Evolutionary conservation across 495 filamentous ascomycete genomes (phyloP), one percentile per base, ranked within the genome.

Genomic region (Podospora conica): DNA sequence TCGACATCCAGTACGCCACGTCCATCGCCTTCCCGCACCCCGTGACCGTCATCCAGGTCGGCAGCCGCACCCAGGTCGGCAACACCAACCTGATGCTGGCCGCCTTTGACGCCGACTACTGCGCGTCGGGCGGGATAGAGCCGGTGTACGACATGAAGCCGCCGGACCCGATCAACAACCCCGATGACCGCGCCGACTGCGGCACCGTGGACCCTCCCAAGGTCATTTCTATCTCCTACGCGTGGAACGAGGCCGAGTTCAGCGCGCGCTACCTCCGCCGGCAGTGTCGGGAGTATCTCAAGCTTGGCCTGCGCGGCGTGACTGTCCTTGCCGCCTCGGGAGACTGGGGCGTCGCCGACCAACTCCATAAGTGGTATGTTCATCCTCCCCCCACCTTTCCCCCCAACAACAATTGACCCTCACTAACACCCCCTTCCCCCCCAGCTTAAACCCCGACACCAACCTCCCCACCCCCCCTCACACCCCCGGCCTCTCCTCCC

Each of bases 301-400:
- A 90, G 77, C 85, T 90, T 8, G 87, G 82, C 3, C 77, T 90
- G 23, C 83, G 84, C 64, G 88, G 88, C 11, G 79, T 87, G 9
- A 84, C 85, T 0, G 76, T 89, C 21, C 68, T 91, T 48, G 84
- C 85, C 66, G 83, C 87, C 0, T 86, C 82, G 0, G 86, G 87
- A 9, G 86, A 89, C 74, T 79, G 77, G 28, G 86, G 87, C 29
- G 86, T 88, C 3, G 83, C 75, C 1, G 81, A 80, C 20, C 77
- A 78, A 63, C 69, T 76, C 15, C 75, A 73, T 9, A 73, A 79
- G 25, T 55, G 65, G 6, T 22, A 53, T 69, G 5, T 72, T 65
- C 53, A 3, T 31, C 68, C 9, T 29, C 60, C 2, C 69, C 72
- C 40, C 69, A 72, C 9, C 74, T 67, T 56, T 55, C 64, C 8